Evolutionary conservation across 257 asterid species (phyloP), one percentile per base, ranked within the genome.

Genomic region (Apocynum venetum): DNA sequence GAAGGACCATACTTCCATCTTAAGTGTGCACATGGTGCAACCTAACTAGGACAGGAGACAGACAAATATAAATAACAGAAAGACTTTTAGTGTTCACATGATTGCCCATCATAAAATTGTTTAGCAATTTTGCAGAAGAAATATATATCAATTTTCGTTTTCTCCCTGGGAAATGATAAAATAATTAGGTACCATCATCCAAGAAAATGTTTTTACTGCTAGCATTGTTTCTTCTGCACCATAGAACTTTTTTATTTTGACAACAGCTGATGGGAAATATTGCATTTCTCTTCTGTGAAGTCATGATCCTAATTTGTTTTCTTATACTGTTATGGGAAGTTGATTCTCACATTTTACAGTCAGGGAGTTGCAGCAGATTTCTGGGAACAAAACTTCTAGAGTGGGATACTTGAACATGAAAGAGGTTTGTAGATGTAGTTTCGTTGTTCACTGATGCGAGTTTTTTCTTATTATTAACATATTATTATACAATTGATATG

Each of bases 361-460:
- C 97, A 93, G 98, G 97, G 98, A 95, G 64, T 91, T 95, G 91
- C 99, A 95, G 90, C 89, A 75, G 78, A 77, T 95, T 78, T 85
- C 95, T 86, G 97, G 97, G 75, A 91, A 91, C 82, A 79, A 65
- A 74, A 84, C 96, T 48, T 86, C 93, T 80, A 93, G 83, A 85
- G 97, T 88, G 80, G 97, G 98, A 72, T 70, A 88, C 80, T 80
- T 88, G 74, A 93, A 89, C 88, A 82, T 46, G 85, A 89, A 90
- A 83, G 97, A 96, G 99, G 99, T 94, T 63, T 76, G 35, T 53
- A 49, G 68, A 40, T 13, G 76, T 70, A 10, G 47, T 47, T 65
- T 48, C 36, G 38, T 61, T 59, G 20, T 48, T 66, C 25, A 35
- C 74, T 3, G 17, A 8, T 61, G 40, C 8, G 40, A 56, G 52